Percentiles rank a stretch among this genome's conserved stretches.
Conservation (phyloP, 306 rosid species). For the Malus domestica region DNA sequence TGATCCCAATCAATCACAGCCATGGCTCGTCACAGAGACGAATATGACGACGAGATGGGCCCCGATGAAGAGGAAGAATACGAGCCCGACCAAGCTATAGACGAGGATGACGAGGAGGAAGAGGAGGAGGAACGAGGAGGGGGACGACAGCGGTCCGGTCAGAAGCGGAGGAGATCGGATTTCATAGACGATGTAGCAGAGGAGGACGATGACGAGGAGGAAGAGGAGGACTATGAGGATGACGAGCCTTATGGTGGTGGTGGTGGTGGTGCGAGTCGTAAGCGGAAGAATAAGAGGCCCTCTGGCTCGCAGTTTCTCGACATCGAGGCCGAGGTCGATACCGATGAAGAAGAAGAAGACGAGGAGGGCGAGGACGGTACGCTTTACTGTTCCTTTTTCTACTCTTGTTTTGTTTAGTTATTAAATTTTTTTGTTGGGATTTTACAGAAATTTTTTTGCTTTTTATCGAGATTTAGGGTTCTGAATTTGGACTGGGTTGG, state of each 20-base stretch:
- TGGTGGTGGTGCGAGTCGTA: slow-evolving; percentile 27
- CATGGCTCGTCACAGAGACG: slow-evolving; percentile 53
- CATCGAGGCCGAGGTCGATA: slow-evolving; percentile 65
- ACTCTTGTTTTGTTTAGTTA: not conserved
- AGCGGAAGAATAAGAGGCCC: slow-evolving; percentile 34
- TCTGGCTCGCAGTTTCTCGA: slow-evolving; percentile 61
- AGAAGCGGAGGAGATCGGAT: slow-evolving; percentile 58
- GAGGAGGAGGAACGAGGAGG: slow-evolving; percentile 28
- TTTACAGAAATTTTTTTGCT: not conserved
- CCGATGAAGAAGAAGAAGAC: slow-evolving; percentile 86
- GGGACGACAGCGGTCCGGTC: slow-evolving; percentile 28
- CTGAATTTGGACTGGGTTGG: not conserved
- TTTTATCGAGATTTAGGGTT: not conserved
- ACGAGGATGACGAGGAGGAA: slow-evolving; percentile 54
- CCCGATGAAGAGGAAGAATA: slow-evolving; percentile 69
- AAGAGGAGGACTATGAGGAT: slow-evolving; percentile 49
- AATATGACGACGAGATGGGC: slow-evolving; percentile 49
- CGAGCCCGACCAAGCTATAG: slow-evolving; percentile 47
- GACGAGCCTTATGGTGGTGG: slow-evolving; percentile 24
- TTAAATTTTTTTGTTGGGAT: not conserved
- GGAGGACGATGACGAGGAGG: slow-evolving; percentile 82
- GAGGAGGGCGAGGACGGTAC: slow-evolving; percentile 89
- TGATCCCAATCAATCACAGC: not conserved
- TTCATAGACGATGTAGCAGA: slow-evolving; percentile 65
- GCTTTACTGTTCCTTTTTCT: not conserved